Percentiles rank a stretch among this genome's conserved stretches.
phyloP scores from a whole-genome alignment of 345 rosid genomes.

The Pistacia integerrima region DNA sequence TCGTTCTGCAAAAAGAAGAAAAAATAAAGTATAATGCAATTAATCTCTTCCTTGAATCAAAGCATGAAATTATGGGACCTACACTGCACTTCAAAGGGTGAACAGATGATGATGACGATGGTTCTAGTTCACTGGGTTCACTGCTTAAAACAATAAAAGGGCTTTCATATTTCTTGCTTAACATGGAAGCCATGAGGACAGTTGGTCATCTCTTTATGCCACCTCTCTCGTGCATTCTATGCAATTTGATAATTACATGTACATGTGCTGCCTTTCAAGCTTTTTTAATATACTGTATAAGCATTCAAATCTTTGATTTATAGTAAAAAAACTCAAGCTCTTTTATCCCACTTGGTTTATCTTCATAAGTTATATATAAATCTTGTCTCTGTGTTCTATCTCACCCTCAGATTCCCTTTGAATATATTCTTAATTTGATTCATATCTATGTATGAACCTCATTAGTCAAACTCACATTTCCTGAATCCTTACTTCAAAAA shows the following conservation, averaged over 20 bases:
- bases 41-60: not conserved
- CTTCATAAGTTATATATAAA: constrained; percentile 5
- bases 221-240: not conserved
- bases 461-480: constrained; percentile 13
- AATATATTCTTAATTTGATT: not conserved
- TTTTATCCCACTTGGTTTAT: constrained; percentile 18
- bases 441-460: not conserved
- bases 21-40: not conserved
- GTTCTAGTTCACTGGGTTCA: not conserved
- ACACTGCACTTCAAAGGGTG: constrained; percentile 1
- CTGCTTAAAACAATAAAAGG: not conserved
- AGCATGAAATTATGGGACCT: constrained; percentile 21
- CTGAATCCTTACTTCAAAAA: not conserved
- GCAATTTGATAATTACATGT: not conserved
- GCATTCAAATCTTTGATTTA: constrained; percentile 14
- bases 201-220: not conserved
- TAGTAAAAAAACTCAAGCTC: not conserved
- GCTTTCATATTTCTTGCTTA: constrained; percentile 21
- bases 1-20: not conserved
- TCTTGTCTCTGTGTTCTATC: not conserved
- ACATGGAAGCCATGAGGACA: not conserved
- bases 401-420: constrained; percentile 15
- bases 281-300: constrained; percentile 3
- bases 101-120: not conserved
- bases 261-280: constrained; percentile 17